Base-by-base conservation (phyloP, 2,329 filamentous ascomycete species). In the Hypoxylon sp. region DNA sequence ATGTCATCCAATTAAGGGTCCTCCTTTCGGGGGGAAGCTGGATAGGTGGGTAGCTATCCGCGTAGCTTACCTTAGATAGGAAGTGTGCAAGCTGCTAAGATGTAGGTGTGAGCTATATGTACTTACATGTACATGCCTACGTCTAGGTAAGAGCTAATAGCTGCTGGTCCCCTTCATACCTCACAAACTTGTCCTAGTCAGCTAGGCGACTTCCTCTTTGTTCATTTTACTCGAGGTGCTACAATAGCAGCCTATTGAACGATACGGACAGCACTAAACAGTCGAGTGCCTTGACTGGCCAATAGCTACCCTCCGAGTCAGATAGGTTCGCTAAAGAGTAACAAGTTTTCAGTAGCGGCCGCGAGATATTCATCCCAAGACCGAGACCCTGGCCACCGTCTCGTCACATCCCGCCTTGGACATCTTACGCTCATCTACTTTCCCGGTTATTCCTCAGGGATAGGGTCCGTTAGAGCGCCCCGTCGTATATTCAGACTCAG, bases 401-500 rank as follows among this genome's bases (percentile, higher is more conserved):
- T 38, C 45, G 33, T 41, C 5, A 21, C 26, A 45, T 50, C 43
- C 37, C n/a, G n/a, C 31, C 15, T 35, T 35, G 9, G n/a, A 33
- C 23, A 48, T 53, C 43, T 31, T n/a, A 13, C 41, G 43, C 46
- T 41, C 55, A 59, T 59, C 48, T 52, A 40, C 20, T 46, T 59
- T 24, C 51, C 52, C 61, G 42, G 54, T 37, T 35, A 17, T 35
- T 33, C 37, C 20, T 2, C 18, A 17, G 37, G 58, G 58, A 57
- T 59, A 58, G 61, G 61, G 54, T 47, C 55, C 56, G 57, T 43
- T 38, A 29, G 13, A 29, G 45, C 33, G 15, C 38, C 51, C 52
- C 45, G 48, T 35, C 52, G 31, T 60, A 62, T 62, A 13, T 55
- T 52, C 55, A 54, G 55, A 49, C 37, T 52, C 24, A 52, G 57